These are phyloP conservation scores for Obelidium mucronatum DNA, from an alignment of 192 early-diverging fungal species.

Conservation along the genomic window DNA sequence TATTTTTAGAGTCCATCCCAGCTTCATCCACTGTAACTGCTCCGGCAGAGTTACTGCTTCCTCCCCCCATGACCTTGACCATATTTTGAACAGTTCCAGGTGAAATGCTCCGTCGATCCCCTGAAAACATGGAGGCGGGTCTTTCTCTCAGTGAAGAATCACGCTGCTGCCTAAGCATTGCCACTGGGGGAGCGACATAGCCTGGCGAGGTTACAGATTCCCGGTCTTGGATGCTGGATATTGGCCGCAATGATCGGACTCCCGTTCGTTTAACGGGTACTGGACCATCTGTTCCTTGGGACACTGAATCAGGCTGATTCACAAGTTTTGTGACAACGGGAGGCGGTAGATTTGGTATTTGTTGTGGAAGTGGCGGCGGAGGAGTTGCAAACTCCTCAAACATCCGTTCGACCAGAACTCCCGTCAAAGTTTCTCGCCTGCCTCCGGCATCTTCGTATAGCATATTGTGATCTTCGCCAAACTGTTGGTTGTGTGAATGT, in stretches of 20 bases:
- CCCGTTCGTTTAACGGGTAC: neutral
- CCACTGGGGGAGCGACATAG: neutral
- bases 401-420: neutral
- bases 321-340: neutral
- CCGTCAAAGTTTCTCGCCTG: neutral
- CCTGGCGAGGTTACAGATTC: neutral
- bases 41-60: neutral
- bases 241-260: neutral
- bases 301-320: neutral
- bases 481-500: slow-evolving; percentile 1
- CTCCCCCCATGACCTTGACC: neutral
- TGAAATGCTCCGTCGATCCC: neutral
- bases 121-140: neutral
- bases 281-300: neutral
- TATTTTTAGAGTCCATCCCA: slow-evolving; percentile 2
- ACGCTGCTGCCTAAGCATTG: neutral
- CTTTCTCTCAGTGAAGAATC: neutral
- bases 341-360: neutral
- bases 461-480: slow-evolving; percentile 15
- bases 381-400: neutral
- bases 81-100: neutral
- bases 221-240: neutral
- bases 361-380: neutral
- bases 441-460: slow-evolving; percentile 27
- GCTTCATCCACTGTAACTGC: neutral